phyloP scores from a whole-genome alignment of 129 eudicot species.

The Flaveria robusta region DNA sequence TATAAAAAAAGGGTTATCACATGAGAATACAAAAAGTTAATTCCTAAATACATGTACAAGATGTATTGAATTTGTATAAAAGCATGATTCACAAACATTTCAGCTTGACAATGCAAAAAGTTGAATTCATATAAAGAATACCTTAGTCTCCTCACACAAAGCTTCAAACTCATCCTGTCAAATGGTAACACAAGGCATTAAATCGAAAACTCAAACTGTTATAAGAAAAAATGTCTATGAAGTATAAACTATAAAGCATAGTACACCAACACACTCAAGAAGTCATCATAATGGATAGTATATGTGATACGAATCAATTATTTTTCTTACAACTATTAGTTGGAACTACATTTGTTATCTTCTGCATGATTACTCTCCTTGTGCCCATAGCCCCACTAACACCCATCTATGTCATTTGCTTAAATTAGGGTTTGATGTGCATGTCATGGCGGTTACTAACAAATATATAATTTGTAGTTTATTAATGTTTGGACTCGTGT shows the following conservation, averaged over 20 bases:
- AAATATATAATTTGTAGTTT: neutral
- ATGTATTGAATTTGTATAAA: conserved; percentile 8
- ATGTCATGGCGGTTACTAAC: neutral
- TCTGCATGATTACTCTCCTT: neutral
- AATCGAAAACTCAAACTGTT: conserved; percentile 19
- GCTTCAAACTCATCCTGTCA: conserved; percentile 59
- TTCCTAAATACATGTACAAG: neutral
- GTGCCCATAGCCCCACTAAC: neutral
- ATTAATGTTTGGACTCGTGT: too few species aligned
- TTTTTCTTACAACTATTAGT: neutral
- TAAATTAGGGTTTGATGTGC: neutral
- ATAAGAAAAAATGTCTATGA: neutral
- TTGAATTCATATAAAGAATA: conserved; percentile 18
- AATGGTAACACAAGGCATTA: conserved; percentile 24
- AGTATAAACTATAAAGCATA: neutral
- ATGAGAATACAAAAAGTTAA: neutral
- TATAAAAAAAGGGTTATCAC: neutral
- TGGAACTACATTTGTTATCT: neutral
- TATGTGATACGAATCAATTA: neutral
- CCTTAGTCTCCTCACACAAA: conserved; percentile 55
- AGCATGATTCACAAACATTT: neutral
- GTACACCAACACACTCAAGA: too few species aligned
- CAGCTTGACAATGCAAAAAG: neutral
- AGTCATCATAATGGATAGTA: neutral
- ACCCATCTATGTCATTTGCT: neutral